Evolutionary conservation across 2,329 filamentous ascomycete species (phyloP).

Genomic region (Ophioceras dolichostomum): DNA sequence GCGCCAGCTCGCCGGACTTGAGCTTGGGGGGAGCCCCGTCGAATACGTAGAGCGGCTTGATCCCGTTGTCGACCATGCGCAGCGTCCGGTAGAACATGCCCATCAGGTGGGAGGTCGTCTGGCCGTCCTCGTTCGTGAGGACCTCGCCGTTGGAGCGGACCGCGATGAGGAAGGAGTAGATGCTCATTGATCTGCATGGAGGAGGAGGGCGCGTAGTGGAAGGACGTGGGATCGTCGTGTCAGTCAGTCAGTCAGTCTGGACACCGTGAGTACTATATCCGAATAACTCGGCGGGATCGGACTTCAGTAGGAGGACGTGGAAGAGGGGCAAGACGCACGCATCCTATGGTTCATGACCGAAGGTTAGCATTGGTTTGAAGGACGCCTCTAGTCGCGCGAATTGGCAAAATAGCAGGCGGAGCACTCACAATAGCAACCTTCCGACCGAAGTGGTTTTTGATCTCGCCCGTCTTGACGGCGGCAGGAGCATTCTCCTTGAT

Average conservation of each 20-base stretch:
- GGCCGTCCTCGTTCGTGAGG: slow-evolving; percentile 86
- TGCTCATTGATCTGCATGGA: slow-evolving; percentile 86
- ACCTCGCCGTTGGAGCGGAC: slow-evolving; percentile 95
- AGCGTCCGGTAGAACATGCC: slow-evolving; percentile 99
- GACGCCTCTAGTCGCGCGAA: too few relatives aligned
- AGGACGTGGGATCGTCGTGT: too few relatives aligned
- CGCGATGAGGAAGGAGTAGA: slow-evolving; percentile 97
- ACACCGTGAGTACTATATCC: too few relatives aligned
- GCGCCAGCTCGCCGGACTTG: slow-evolving; percentile 93
- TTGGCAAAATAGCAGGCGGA: too few relatives aligned
- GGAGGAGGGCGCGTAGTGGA: too few relatives aligned
- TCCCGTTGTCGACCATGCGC: slow-evolving; percentile 96
- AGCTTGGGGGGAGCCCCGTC: slow-evolving; percentile 94
- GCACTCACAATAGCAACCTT: slow-evolving; percentile 87
- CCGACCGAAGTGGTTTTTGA: slow-evolving; percentile 97
- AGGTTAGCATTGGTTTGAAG: too few relatives aligned
- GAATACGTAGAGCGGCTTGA: slow-evolving; percentile 97
- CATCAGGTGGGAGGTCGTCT: slow-evolving; percentile 97
- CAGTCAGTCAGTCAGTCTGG: too few relatives aligned
- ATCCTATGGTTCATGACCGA: slow-evolving; percentile 27
- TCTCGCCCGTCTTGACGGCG: slow-evolving; percentile 90
- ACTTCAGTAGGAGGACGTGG: too few relatives aligned
- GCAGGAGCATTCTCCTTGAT: slow-evolving; percentile 91
- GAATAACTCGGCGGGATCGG: too few relatives aligned
- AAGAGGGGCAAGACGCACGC: too few relatives aligned